Base-by-base conservation (phyloP, 805 yeast species). In the Wickerhamomyces strasburgensis region DNA sequence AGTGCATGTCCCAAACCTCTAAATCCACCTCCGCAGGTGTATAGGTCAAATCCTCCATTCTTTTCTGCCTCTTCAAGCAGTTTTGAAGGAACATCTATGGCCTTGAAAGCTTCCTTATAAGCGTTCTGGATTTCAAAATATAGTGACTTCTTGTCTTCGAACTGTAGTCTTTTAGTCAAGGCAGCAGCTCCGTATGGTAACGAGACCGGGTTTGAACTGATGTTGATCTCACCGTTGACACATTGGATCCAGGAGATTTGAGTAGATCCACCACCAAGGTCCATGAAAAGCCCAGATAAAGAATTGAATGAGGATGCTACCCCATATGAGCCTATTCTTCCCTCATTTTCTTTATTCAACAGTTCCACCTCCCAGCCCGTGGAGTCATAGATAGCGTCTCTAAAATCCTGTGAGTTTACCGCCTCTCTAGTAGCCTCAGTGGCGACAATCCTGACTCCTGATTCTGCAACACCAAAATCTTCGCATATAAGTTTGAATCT, bases 161-260 rank as follows among this genome's bases (percentile, higher is more conserved):
- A 51, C 38, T 65, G 64, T 42, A 80, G 54, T 46, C 84, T 59
- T 47, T 75, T 67, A 0, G 82, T 69, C 29, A 82, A 58, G 1
- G 80, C 79, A 19, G 83, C 85, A 2, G 87, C 84, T 14, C 90
- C 90, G 52, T 77, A 83, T 1, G 88, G 88, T 31, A 81, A 58
- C 2, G 80, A 73, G 3, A 78, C 77, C 0, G 87, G 84, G 13
- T 65, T 67, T 6, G 67, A 62, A 19, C 82, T 75, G 45, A 74
- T 68, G 38, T 61, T 61, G 19, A 80, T 67, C 39, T 69, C 71
- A 5, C 86, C 87, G 34, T 68, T 65, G 19, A 61, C 58, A 27
- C 79, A 72, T 40, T 67, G 65, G 14, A 82, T 74, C 88, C 90
- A 83, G 28, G 84, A 78, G 26, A 83, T 49, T 44, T 80, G 86